Percentiles rank a stretch among this genome's conserved stretches.
phyloP scores from a whole-genome alignment of 2,329 filamentous ascomycete species.

The Phyllosticta citriasiana region DNA sequence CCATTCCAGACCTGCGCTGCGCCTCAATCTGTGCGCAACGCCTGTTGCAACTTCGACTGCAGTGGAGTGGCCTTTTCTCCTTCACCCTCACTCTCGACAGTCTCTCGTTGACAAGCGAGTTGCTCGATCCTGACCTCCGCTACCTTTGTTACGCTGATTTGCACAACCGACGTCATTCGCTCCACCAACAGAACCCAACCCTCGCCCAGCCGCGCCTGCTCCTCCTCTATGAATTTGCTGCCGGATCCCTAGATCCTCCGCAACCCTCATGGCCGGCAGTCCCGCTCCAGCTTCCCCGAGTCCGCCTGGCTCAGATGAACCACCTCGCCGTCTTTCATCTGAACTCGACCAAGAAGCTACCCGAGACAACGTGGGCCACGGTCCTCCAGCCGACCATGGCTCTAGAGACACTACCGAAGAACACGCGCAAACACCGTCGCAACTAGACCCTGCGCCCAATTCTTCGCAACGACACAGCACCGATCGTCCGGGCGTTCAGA shows the following conservation, averaged over 20 bases:
- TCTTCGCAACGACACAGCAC: conserved; percentile 12
- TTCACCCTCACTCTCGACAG: background rate
- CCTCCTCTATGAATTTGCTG: background rate
- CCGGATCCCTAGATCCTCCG: background rate
- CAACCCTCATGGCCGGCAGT: background rate
- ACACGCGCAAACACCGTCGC: background rate
- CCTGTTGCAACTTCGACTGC: background rate
- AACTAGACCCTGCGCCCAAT: conserved; percentile 12
- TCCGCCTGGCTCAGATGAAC: background rate
- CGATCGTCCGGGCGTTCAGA: conserved; percentile 12
- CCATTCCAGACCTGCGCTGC: background rate
- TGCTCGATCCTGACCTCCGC: background rate
- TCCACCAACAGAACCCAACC: background rate
- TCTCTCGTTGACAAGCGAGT: background rate
- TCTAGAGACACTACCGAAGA: background rate
- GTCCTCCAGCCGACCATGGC: conserved; percentile 19
- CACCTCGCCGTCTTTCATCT: background rate
- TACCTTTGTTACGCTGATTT: background rate
- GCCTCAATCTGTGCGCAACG: background rate
- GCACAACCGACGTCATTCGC: background rate
- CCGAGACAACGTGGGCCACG: conserved; percentile 20
- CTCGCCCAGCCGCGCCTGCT: background rate
- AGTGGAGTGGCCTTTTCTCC: background rate
- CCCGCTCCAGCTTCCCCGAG: background rate
- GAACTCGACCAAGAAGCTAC: conserved; percentile 16